Evolutionary conservation across 768 basidiomycete genomes (phyloP).

Genomic region (Tulasnella sp.): DNA sequence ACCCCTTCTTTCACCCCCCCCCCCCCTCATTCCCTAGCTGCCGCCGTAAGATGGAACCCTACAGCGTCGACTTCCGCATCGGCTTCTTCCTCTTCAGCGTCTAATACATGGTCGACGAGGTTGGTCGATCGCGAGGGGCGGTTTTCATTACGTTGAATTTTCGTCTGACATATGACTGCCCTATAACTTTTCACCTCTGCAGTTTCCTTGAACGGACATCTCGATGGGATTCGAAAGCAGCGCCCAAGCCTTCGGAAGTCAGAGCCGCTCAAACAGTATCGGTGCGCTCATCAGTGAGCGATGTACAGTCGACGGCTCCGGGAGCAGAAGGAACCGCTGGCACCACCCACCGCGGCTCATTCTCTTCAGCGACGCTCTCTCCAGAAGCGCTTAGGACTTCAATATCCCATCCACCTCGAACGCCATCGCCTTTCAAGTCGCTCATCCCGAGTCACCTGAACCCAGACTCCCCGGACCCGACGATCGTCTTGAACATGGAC

Average conservation of each 20-base stretch:
- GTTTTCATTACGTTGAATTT: constrained; percentile 34
- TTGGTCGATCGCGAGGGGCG: constrained; percentile 32
- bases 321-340: neutral
- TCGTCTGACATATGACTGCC: neutral
- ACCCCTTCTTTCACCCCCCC: neutral
- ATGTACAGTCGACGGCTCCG: neutral
- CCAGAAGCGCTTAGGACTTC: constrained; percentile 19
- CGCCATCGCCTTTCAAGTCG: constrained; percentile 49
- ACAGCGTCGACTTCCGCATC: neutral
- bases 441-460: constrained; percentile 19
- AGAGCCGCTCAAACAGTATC: neutral
- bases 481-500: constrained; percentile 47
- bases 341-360: neutral
- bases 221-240: constrained; percentile 4
- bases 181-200: too few relatives aligned
- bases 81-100: constrained; percentile 23
- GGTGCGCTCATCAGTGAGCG: neutral
- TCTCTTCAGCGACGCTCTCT: neutral
- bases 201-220: neutral
- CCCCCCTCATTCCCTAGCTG: constrained; percentile 34
- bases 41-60: constrained; percentile 53
- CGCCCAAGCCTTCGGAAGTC: neutral
- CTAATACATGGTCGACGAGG: constrained; percentile 56
- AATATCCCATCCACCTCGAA: constrained; percentile 38
- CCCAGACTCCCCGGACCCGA: constrained; percentile 38